Evolutionary conservation across 2,329 filamentous ascomycete genomes (phyloP).

Genomic region (Cytospora chrysosperma): DNA sequence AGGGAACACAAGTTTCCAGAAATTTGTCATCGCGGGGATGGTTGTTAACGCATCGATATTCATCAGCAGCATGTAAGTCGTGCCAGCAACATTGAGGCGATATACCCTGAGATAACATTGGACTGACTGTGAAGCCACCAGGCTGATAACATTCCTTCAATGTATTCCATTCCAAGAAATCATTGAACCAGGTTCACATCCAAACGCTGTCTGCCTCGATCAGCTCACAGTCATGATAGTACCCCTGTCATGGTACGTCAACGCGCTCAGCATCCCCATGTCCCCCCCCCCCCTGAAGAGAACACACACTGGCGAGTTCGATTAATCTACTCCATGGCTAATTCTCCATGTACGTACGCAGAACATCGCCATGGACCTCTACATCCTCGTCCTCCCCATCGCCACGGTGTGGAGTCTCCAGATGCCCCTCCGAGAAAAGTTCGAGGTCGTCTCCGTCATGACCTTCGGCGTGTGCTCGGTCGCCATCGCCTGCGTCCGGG

Average conservation of each 20-base stretch:
- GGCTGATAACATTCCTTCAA: neutral
- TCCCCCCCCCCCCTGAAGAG: neutral
- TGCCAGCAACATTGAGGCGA: neutral
- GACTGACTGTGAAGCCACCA: neutral
- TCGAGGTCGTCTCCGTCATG: slow-evolving; percentile 15
- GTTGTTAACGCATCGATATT: neutral
- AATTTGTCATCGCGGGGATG: neutral
- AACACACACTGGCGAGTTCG: too few species aligned
- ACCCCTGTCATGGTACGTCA: neutral
- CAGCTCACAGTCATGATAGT: slow-evolving; percentile 6
- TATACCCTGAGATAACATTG: too few species aligned
- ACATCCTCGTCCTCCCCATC: slow-evolving; percentile 21
- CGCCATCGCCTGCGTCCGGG: slow-evolving; percentile 8
- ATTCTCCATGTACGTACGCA: neutral
- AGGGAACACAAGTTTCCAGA: neutral
- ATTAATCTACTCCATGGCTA: neutral
- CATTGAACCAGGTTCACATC: neutral
- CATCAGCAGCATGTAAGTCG: neutral
- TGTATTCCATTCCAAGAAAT: neutral
- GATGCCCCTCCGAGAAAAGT: slow-evolving; percentile 14
- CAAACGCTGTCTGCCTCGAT: neutral
- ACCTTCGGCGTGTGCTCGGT: slow-evolving; percentile 19
- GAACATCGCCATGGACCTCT: slow-evolving; percentile 18
- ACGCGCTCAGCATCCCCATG: neutral
- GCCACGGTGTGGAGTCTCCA: slow-evolving; percentile 16